A percentile compares a stretch with the other conserved stretches of the same genome.
phyloP scores from a whole-genome alignment of 1,284 basidiomycete genomes.

The Polyporus tsugae region DNA sequence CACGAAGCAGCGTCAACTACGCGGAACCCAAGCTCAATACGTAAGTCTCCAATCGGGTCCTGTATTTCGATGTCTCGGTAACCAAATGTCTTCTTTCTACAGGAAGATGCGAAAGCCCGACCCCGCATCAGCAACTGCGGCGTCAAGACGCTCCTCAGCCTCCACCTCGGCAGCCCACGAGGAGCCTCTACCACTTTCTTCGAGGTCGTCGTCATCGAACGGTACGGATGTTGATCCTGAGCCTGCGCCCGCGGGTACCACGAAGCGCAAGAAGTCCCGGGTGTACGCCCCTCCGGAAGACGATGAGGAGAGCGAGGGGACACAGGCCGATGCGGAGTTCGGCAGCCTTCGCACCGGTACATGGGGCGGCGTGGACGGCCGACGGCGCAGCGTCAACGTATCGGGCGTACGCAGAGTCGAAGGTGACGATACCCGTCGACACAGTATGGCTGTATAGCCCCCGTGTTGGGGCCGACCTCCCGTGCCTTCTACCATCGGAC shows the following conservation, averaged over 20 bases:
- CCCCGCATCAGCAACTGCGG: constrained; percentile 40
- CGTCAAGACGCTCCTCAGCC: constrained; percentile 43
- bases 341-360: constrained; percentile 45
- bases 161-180: constrained; percentile 39
- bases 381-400: constrained; percentile 53
- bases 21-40: constrained; percentile 90
- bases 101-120: constrained; percentile 95
- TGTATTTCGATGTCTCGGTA: background rate
- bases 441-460: constrained; percentile 48
- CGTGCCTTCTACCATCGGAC: background rate
- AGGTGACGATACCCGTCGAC: constrained; percentile 46
- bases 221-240: too few species aligned
- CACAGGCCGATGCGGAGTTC: too few species aligned
- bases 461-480: background rate
- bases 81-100: constrained; percentile 16
- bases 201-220: too few species aligned
- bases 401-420: constrained; percentile 38
- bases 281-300: too few species aligned
- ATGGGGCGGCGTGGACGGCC: constrained; percentile 66
- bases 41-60: constrained; percentile 55
- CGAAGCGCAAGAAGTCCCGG: too few species aligned
- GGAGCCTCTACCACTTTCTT: too few species aligned
- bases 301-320: too few species aligned
- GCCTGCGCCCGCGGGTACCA: too few species aligned
- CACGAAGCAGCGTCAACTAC: constrained; percentile 87